These are phyloP conservation scores for Mesotaenium endlicherianum DNA, from an alignment of 139 green algal species.

Conservation along the genomic window DNA sequence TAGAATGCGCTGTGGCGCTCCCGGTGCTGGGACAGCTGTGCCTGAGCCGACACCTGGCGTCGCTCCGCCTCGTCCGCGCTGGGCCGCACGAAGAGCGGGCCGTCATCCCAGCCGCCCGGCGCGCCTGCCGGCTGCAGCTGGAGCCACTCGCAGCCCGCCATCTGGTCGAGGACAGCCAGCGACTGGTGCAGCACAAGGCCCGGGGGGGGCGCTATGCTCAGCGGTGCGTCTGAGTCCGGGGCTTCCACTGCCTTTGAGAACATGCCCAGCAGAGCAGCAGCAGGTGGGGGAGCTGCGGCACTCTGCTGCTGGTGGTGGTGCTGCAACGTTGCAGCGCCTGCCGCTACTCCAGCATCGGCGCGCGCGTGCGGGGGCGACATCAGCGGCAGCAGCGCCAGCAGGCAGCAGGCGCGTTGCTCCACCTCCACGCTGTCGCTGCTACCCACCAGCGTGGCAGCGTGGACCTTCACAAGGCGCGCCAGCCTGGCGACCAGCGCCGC, in stretches of 20 bases:
- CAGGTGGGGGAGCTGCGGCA: background rate
- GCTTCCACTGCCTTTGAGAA: slow-evolving; percentile 2
- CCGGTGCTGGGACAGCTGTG: background rate
- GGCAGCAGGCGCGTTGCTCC: background rate
- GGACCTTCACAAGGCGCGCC: too few relatives aligned
- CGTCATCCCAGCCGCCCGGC: background rate
- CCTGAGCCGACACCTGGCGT: background rate
- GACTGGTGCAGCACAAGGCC: background rate
- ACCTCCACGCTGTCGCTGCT: slow-evolving; percentile 3
- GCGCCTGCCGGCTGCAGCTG: background rate
- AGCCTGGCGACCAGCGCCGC: too few relatives aligned
- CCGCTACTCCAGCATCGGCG: background rate
- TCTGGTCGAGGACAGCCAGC: background rate
- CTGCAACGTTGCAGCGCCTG: too few relatives aligned
- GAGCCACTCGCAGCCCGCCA: background rate
- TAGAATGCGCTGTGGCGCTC: background rate
- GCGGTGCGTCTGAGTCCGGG: background rate
- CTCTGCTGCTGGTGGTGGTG: too few relatives aligned
- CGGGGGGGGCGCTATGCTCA: background rate
- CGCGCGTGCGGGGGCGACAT: background rate
- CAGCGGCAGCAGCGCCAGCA: background rate
- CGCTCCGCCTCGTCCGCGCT: background rate
- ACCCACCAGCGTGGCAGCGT: background rate
- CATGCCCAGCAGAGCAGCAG: background rate
- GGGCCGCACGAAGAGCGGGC: background rate